phyloP scores from a whole-genome alignment of 371 early-diverging fungal species.

The Lichtheimia hyalospora region DNA sequence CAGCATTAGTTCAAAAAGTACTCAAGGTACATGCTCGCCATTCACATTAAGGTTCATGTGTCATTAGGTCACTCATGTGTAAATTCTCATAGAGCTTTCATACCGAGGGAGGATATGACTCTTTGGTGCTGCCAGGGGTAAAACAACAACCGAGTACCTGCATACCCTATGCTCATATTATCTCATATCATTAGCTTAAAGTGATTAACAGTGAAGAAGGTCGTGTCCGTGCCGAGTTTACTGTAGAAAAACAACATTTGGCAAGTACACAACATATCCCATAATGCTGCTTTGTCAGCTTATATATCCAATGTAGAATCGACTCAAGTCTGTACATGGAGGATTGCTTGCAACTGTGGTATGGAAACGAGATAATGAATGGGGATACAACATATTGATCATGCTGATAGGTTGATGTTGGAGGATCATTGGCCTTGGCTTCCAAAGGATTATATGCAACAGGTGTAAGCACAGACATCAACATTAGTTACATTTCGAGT shows the following conservation, averaged over 20 bases:
- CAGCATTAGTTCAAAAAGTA: slow-evolving; percentile 19
- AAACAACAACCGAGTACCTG: slow-evolving; percentile 1
- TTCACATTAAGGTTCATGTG: no score
- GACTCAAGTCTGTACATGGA: slow-evolving; percentile 59
- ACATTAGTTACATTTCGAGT: slow-evolving; percentile 57
- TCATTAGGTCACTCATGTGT: neutral
- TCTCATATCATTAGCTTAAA: slow-evolving; percentile 31
- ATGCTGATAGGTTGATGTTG: slow-evolving; percentile 43
- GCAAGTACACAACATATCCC: slow-evolving; percentile 21
- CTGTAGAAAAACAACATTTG: slow-evolving; percentile 55
- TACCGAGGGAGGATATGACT: slow-evolving; percentile 40
- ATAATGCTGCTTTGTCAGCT: neutral
- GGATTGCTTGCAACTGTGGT: slow-evolving; percentile 61
- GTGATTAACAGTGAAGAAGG: slow-evolving; percentile 44
- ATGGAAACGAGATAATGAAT: slow-evolving; percentile 30
- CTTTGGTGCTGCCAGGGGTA: slow-evolving; percentile 48
- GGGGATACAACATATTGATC: slow-evolving; percentile 22
- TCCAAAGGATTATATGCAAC: slow-evolving; percentile 60
- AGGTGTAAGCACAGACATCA: slow-evolving; percentile 67
- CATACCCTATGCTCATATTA: neutral
- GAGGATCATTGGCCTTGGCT: slow-evolving; percentile 63
- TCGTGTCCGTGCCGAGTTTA: slow-evolving; percentile 44
- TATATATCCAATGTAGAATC: slow-evolving; percentile 40
- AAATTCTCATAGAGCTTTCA: slow-evolving; percentile 33
- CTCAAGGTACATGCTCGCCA: slow-evolving; percentile 11